These are phyloP conservation scores for Turritis glabra DNA, from an alignment of 345 rosid genomes.

Conservation along the genomic window DNA sequence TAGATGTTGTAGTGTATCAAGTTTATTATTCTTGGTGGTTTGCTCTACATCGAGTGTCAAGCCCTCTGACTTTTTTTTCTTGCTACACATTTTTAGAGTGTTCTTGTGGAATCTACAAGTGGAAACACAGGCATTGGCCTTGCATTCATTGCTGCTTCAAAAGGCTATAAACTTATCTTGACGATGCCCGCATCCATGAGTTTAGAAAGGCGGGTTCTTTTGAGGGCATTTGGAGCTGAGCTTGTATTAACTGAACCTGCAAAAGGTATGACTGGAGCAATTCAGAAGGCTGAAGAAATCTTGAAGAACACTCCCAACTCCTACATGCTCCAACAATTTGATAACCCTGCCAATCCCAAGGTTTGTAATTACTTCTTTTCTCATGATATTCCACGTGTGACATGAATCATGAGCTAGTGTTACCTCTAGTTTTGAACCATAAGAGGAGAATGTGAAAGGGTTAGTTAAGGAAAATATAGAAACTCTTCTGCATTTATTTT, in stretches of 20 bases:
- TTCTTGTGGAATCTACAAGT: constrained; percentile 88
- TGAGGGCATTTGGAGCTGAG: constrained; percentile 92
- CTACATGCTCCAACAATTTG: constrained; percentile 83
- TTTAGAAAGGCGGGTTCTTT: constrained; percentile 81
- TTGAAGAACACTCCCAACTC: constrained; percentile 64
- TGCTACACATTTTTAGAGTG: constrained; percentile 43
- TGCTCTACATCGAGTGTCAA: not conserved
- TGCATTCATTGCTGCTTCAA: constrained; percentile 85
- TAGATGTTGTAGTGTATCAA: not conserved
- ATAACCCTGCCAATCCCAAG: constrained; percentile 88
- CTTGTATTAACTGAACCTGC: constrained; percentile 80
- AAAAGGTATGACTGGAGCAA: constrained; percentile 73
- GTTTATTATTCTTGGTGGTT: not conserved
- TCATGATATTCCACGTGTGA: not conserved
- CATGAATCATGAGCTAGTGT: constrained; percentile 1
- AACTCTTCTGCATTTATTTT: not conserved
- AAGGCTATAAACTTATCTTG: constrained; percentile 70
- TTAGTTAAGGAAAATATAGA: not conserved
- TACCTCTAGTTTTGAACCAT: not conserved
- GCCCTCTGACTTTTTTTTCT: not conserved
- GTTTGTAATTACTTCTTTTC: constrained; percentile 40
- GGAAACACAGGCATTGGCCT: constrained; percentile 97
- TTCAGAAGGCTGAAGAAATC: constrained; percentile 81
- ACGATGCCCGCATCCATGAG: constrained; percentile 89
- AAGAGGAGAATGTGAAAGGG: not conserved